Base-by-base conservation (phyloP, 495 filamentous ascomycete species). In the Tuber aestivum region DNA sequence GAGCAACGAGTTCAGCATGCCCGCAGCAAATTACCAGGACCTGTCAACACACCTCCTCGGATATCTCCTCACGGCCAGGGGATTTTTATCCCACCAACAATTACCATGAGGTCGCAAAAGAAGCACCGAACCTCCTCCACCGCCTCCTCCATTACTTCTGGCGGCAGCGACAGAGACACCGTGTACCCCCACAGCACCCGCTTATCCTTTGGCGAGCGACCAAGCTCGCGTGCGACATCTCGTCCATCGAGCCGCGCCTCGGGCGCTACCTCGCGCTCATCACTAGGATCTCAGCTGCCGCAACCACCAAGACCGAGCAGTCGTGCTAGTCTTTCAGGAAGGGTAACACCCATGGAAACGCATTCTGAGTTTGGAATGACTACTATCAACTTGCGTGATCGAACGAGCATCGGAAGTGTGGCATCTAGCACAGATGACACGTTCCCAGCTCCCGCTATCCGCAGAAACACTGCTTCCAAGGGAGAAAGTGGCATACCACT, bases 1-100 rank as follows among this genome's bases (percentile, higher is more conserved):
- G 96, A 98, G 83, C 92, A 94, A 75, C 88, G 95, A 42, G 94
- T 99, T 10, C 94, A 98, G 70, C 93, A 92, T n/a, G 95, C 92
- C 38, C 90, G 93, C 77, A 97, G 94, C 44, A 97, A 97, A 83
- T 88, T 99, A 3, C 95, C 95, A 1, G 92, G 89, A 7, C 93
- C 93, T 16, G 89, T 89, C 21, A 88, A 86, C 71, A 94, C 93
- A 3, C 94, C 95, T 8, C 93, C 94, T n/a, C 91, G 91, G 41
- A 86, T 88, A 41, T 95, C 93, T 1, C 93, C 94, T 16, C 89
- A 91, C 41, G 76, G 69, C 27, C 70, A 50, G 18, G 45, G 42
- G 21, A 73, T 72, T 42, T 75, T 75, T 70, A 70, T 78, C 70
- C 79, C 74, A 76, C 75, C 76, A 37, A 77, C 74, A 10, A 32